Evolutionary conservation across 2,329 filamentous ascomycete species (phyloP), one percentile per base, ranked within the genome.

Genomic region (Didymellaceae sp.): DNA sequence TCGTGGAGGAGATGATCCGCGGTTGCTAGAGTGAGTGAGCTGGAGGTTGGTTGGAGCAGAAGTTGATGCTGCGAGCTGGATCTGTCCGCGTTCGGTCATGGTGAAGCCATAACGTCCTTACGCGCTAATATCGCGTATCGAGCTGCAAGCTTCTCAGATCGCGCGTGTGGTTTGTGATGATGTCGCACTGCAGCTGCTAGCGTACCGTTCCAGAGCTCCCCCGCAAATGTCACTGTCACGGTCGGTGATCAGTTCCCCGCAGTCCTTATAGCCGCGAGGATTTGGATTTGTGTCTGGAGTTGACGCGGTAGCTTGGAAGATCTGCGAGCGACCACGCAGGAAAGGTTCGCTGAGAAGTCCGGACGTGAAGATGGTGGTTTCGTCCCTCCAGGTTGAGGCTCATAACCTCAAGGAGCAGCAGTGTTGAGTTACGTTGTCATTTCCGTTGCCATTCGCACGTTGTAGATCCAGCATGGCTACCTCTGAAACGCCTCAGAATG

Each of bases 1-100:
- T 54, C 37, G 56, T 10, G 66, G 63, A 14, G 41, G 45, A 7
- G 57, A 60, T 9, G 64, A 65, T 45, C 55, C 59, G 10, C 54
- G 59, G 8, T 37, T 65, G 35, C 37, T 60, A 32, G 31, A 26
- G 11, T 58, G 50, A 58, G 39, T 9, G 8, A 22, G n/a, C n/a
- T n/a, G n/a, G n/a, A n/a, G n/a, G n/a, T n/a, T n/a, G n/a, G n/a
- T n/a, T n/a, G n/a, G n/a, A n/a, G n/a, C n/a, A n/a, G n/a, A n/a
- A n/a, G n/a, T n/a, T n/a, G n/a, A n/a, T n/a, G n/a, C n/a, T n/a
- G n/a, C n/a, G n/a, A n/a, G 22, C 22, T 25, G 22, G 22, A 25
- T 10, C 22, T n/a, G n/a, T n/a, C n/a, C n/a, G n/a, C n/a, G n/a
- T n/a, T n/a, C n/a, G n/a, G n/a, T n/a, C n/a, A n/a, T n/a, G n/a